Evolutionary conservation across 1,284 basidiomycete genomes (phyloP).

Genomic region (Peniophora sp.): DNA sequence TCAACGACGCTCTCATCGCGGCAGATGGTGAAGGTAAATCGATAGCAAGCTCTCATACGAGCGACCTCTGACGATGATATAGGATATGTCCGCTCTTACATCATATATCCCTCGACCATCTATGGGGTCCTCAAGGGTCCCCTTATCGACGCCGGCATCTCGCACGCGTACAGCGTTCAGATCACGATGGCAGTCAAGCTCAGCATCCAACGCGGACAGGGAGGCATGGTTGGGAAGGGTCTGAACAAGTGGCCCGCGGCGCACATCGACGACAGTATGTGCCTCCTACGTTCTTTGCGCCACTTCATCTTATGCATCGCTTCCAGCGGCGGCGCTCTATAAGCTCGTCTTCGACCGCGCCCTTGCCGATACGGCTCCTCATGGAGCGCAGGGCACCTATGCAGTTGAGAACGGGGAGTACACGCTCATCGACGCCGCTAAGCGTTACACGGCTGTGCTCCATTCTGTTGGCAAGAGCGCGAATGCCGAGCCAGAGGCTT

Average conservation of each 20-base stretch:
- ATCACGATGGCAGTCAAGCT: slow-evolving; percentile 32
- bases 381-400: slow-evolving; percentile 17
- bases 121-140: slow-evolving; percentile 37
- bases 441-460: slow-evolving; percentile 35
- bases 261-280: slow-evolving; percentile 34
- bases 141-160: slow-evolving; percentile 37
- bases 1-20: slow-evolving; percentile 18
- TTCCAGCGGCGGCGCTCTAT: slow-evolving; percentile 9
- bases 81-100: slow-evolving; percentile 37
- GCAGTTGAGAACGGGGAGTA: slow-evolving; percentile 17
- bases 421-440: slow-evolving; percentile 28
- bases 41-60: not conserved
- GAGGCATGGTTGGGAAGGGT: slow-evolving; percentile 20
- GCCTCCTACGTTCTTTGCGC: not conserved
- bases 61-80: slow-evolving; percentile 17
- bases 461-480: slow-evolving; percentile 24
- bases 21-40: slow-evolving; percentile 34
- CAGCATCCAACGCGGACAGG: slow-evolving; percentile 20
- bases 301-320: not conserved
- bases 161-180: slow-evolving; percentile 36
- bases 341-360: slow-evolving; percentile 12
- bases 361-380: slow-evolving; percentile 6
- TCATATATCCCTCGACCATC: slow-evolving; percentile 39
- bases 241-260: slow-evolving; percentile 38
- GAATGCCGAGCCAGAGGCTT: slow-evolving; percentile 10